Conservation (phyloP, 345 rosid genomes). For the Ceriops tagal region DNA sequence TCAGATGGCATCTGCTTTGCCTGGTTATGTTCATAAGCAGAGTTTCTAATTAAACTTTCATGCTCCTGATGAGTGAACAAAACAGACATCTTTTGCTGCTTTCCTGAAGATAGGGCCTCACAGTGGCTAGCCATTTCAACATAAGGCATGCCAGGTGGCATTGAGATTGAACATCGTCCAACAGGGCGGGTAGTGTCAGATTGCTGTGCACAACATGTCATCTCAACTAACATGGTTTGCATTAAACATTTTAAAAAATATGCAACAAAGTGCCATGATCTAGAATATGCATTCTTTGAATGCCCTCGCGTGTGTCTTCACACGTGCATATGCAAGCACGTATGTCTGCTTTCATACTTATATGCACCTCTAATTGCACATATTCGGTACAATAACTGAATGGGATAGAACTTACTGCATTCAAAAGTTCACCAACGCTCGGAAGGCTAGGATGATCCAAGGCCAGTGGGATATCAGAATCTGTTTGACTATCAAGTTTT, state of each 20-base stretch:
- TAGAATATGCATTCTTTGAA: too few relatives aligned
- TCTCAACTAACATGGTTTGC: neutral
- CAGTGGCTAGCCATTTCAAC: slow-evolving; percentile 70
- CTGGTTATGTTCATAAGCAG: slow-evolving; percentile 10
- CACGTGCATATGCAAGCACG: too few relatives aligned
- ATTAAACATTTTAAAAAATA: too few relatives aligned
- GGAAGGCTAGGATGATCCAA: slow-evolving; percentile 38
- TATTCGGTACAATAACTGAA: neutral
- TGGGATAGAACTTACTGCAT: slow-evolving; percentile 41
- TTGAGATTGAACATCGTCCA: slow-evolving; percentile 53
- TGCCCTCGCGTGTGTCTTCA: too few relatives aligned
- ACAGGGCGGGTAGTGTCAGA: slow-evolving; percentile 53
- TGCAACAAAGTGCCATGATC: too few relatives aligned
- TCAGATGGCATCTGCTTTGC: slow-evolving; percentile 24
- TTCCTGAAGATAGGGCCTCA: slow-evolving; percentile 61
- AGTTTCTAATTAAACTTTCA: slow-evolving; percentile 23
- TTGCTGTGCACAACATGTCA: slow-evolving; percentile 30
- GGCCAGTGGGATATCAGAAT: slow-evolving; percentile 23
- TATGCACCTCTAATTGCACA: too few relatives aligned
- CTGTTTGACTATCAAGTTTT: slow-evolving; percentile 39
- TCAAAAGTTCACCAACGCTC: slow-evolving; percentile 57
- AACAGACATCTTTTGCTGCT: slow-evolving; percentile 60
- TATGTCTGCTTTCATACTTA: too few relatives aligned
- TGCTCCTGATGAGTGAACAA: slow-evolving; percentile 38
- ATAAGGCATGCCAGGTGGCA: slow-evolving; percentile 55